These are phyloP conservation scores for Thalassiosira ordinaria DNA, from an alignment of 352 stramenopile genomes.

Conservation along the genomic window DNA sequence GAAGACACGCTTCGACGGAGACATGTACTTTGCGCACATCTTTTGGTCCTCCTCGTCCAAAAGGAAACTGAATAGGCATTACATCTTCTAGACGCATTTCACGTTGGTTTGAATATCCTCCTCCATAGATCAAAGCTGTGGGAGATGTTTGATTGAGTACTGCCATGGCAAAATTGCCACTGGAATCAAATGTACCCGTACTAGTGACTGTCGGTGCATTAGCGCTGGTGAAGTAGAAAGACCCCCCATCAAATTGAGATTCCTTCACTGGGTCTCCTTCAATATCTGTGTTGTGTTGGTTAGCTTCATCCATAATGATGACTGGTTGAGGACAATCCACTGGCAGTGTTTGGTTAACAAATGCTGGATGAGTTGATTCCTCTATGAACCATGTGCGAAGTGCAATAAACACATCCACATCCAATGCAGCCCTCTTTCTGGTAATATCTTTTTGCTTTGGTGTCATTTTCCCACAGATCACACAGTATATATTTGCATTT, in stretches of 20 bases:
- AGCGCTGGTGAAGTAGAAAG: slow-evolving; percentile 26
- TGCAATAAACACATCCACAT: slow-evolving; percentile 19
- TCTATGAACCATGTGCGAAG: slow-evolving; percentile 21
- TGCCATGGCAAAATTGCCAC: slow-evolving; percentile 25
- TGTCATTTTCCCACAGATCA: slow-evolving; percentile 36
- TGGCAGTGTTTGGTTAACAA: not conserved
- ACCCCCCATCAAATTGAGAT: slow-evolving; percentile 16
- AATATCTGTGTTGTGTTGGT: slow-evolving; percentile 22
- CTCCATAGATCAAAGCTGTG: slow-evolving; percentile 20
- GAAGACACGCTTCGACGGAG: slow-evolving; percentile 21
- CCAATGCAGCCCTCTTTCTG: slow-evolving; percentile 1
- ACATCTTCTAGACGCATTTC: slow-evolving; percentile 16
- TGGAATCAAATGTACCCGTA: no score
- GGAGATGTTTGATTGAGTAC: slow-evolving; percentile 14
- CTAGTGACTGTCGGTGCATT: no score
- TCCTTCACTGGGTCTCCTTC: slow-evolving; percentile 7
- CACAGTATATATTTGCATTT: not conserved
- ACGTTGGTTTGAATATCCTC: slow-evolving; percentile 7
- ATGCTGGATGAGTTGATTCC: slow-evolving; percentile 31
- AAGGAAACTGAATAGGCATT: slow-evolving; percentile 19
- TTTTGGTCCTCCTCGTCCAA: slow-evolving; percentile 17
- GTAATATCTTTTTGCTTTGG: slow-evolving; percentile 19
- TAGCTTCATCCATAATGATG: not conserved
- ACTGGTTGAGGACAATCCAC: slow-evolving; percentile 9
- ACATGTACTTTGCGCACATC: not conserved